Evolutionary conservation across 208 protist species (phyloP).

Genomic region (Strigomonas culicis): DNA sequence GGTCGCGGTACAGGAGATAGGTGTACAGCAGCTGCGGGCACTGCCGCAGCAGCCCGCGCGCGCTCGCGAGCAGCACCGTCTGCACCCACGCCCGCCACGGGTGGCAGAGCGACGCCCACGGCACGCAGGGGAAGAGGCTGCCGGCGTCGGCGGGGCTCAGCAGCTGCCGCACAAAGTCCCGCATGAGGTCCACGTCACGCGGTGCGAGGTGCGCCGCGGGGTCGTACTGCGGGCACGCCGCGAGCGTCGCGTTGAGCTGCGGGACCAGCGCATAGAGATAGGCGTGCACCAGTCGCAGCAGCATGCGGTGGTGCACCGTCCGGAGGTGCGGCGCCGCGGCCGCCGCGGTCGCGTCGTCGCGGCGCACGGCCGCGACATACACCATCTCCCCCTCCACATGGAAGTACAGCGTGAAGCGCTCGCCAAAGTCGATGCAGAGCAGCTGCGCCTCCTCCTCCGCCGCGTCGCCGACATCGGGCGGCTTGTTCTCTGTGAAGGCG

Average conservation of each 20-base stretch:
- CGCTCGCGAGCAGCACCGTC: neutral
- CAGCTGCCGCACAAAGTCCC: slow-evolving; percentile 27
- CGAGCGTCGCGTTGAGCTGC: slow-evolving; percentile 47
- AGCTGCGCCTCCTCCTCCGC: neutral
- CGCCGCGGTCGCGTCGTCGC: neutral
- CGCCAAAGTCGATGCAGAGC: neutral
- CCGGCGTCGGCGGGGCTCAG: slow-evolving; percentile 31
- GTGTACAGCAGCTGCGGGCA: slow-evolving; percentile 9
- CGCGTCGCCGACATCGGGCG: neutral
- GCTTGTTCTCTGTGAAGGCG: neutral
- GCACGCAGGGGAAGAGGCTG: slow-evolving; percentile 44
- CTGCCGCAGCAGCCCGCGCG: neutral
- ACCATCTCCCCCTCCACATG: slow-evolving; percentile 1
- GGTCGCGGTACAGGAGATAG: slow-evolving; percentile 38
- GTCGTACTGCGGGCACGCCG: slow-evolving; percentile 44
- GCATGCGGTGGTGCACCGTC: slow-evolving; percentile 15
- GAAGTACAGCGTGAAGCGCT: slow-evolving; percentile 2
- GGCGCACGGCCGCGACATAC: slow-evolving; percentile 5
- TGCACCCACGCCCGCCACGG: neutral
- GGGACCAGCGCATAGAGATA: slow-evolving; percentile 56
- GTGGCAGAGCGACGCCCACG: slow-evolving; percentile 21
- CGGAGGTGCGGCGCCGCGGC: neutral
- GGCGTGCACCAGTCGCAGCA: slow-evolving; percentile 47
- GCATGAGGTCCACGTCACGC: slow-evolving; percentile 43
- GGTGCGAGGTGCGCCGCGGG: slow-evolving; percentile 45